Conservation (phyloP, 441 rosid genomes). For the Eutrema salsugineum region DNA sequence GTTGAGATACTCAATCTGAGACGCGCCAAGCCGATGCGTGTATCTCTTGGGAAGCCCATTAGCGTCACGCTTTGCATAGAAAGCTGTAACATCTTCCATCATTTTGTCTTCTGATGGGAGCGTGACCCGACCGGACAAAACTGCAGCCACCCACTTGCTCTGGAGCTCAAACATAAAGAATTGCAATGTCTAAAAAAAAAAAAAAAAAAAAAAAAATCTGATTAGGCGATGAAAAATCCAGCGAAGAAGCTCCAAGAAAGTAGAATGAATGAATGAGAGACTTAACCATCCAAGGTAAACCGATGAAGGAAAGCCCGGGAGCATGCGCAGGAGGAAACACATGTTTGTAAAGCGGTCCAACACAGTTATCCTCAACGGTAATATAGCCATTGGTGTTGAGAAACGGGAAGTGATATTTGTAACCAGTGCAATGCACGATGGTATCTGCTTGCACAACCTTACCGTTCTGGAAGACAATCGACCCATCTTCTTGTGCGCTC, state of each 20-base stretch:
- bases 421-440: conserved; percentile 80
- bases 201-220: neutral
- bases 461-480: conserved; percentile 54
- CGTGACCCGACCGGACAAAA: conserved; percentile 49
- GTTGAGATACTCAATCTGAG: conserved; percentile 26
- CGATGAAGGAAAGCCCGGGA: conserved; percentile 73
- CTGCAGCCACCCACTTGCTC: conserved; percentile 80
- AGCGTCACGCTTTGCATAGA: conserved; percentile 48
- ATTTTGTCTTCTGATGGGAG: conserved; percentile 59
- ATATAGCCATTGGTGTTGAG: conserved; percentile 58
- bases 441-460: conserved; percentile 46
- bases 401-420: conserved; percentile 68
- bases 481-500: conserved; percentile 46
- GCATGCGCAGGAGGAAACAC: conserved; percentile 67
- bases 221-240: neutral
- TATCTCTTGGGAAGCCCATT: conserved; percentile 50
- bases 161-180: conserved; percentile 59
- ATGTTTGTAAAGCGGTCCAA: conserved; percentile 73
- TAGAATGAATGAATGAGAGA: neutral
- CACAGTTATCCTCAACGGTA: conserved; percentile 63
- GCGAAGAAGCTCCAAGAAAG: neutral
- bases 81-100: conserved; percentile 53
- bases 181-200: conserved; percentile 38
- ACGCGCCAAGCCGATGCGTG: conserved; percentile 40
- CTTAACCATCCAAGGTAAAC: conserved; percentile 69